Percentiles rank a stretch among this genome's conserved stretches.
Conservation (phyloP, 257 asterid genomes). For the Leonotis leonurus region DNA sequence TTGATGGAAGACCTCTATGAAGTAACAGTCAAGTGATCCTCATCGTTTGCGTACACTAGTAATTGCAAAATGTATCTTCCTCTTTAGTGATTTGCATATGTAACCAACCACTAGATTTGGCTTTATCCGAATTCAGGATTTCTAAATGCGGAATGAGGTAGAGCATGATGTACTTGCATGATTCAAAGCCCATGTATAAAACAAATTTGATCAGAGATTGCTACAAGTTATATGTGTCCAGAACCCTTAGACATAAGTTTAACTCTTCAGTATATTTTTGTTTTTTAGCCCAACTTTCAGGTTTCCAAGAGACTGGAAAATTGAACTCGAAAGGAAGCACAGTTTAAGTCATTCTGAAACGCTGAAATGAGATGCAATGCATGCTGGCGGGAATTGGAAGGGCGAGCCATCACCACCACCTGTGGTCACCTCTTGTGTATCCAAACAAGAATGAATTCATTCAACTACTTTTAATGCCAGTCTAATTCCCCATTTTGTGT, state of each 20-base stretch:
- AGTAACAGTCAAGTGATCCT: background rate
- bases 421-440: constrained; percentile 95
- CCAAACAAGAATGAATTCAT: constrained; percentile 26
- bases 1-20: background rate
- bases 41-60: background rate
- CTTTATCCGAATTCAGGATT: background rate
- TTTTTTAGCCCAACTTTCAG: constrained; percentile 8
- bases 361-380: constrained; percentile 86
- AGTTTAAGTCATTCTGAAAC: constrained; percentile 10
- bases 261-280: background rate
- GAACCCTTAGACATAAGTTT: background rate
- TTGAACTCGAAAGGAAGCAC: background rate
- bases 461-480: background rate
- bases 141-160: background rate
- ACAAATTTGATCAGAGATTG: background rate
- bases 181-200: background rate
- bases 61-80: background rate
- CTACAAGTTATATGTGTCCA: background rate
- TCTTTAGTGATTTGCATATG: no score
- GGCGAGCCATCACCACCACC: constrained; percentile 81
- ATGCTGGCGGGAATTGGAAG: constrained; percentile 96
- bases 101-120: background rate
- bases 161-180: background rate
- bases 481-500: constrained; percentile 11
- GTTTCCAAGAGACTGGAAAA: constrained; percentile 14